Evolutionary conservation across 176 grass and related monocot species (phyloP), one percentile per base, ranked within the genome.

Genomic region (Zoysia japonica): DNA sequence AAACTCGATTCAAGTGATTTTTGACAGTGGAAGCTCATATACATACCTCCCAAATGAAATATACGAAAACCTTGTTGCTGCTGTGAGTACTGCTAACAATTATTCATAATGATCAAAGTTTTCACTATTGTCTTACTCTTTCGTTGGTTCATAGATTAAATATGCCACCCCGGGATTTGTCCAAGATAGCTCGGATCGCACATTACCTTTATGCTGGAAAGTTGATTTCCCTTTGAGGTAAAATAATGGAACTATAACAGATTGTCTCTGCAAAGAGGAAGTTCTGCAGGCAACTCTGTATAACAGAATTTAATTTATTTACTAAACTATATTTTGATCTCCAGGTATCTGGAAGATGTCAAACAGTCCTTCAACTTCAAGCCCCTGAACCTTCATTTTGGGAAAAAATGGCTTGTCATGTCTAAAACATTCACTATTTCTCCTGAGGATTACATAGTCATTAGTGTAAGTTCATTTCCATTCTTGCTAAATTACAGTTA

Each of bases 1-100:
- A 71, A 91, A 89, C 64, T 76, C 85, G 5, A 59, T 93, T 49
- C 92, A 90, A 84, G 84, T 95, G 15, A 91, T 99, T 48, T 99
- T 99, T 88, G 96, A 99, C 70, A 93, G 92, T 35, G 96, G 96
- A 55, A 99, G 96, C 76, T 95, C 92, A 19, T 99, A 99, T 70
- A 95, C 96, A 6, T 99, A 93, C 85, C 89, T 99, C 77, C 90
- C 92, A 84, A 71, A 88, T 88, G 92, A 96, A 86, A 87, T 91
- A 83, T 99, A 95, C 57, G 74, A 68, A 70, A 89, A 91, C 39
- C 49, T 99, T 65, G 51, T 94, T 52, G 76, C 88, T 66, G 86
- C 84, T 80, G 96, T 95, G 74, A 87, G 96, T 89, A 77, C 48
- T 76, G 6, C 47, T 77, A 35, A 13, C 47, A 40, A 13, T 62